Evolutionary conservation across 352 stramenopile species (phyloP), one percentile per base, ranked within the genome.

Genomic region (Globisporangium sylvaticum): DNA sequence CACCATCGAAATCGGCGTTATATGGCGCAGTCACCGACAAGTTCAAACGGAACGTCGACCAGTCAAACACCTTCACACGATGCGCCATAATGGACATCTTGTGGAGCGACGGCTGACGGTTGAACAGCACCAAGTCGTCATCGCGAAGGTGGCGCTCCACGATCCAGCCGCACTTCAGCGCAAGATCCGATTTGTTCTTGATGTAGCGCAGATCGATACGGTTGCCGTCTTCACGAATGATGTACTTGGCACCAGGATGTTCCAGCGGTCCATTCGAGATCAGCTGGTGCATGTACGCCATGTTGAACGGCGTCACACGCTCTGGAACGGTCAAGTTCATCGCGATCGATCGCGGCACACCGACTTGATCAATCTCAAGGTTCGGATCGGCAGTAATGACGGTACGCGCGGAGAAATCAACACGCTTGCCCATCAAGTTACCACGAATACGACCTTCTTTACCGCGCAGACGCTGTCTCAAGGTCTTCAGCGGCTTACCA

Each of bases 61-160:
- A 99, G 84, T 99, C 97, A 65, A 99, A 94, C 48, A 99, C 97
- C 76, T 99, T 99, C 25, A 98, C 97, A 39, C 94, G 89, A 76
- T 99, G 98, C 27, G 96, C 96, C 98, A 99, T 99, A 79, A 99
- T 99, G 54, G 89, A 98, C 97, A 99, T 99, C 77, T 99, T 99
- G 83, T 99, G 98, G 54, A 99, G 89, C 71, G 91, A 98, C 14
- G 98, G 98, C 81, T 99, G 97, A 64, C 98, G 96, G 80, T 99
- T 99, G 81, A 99, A 99, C 22, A 99, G 79, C 69, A 99, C 97
- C 63, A 99, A 84, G 84, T 99, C 98, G 71, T 98, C 97, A 74
- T 99, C 97, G 48, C 87, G 89, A 58, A 99, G 79, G 79, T 99
- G 97, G 44, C 98, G 89, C 76, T 99, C 97, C 8, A 99, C 98